Base-by-base conservation (phyloP, 257 asterid species). In the Verbena officinalis region DNA sequence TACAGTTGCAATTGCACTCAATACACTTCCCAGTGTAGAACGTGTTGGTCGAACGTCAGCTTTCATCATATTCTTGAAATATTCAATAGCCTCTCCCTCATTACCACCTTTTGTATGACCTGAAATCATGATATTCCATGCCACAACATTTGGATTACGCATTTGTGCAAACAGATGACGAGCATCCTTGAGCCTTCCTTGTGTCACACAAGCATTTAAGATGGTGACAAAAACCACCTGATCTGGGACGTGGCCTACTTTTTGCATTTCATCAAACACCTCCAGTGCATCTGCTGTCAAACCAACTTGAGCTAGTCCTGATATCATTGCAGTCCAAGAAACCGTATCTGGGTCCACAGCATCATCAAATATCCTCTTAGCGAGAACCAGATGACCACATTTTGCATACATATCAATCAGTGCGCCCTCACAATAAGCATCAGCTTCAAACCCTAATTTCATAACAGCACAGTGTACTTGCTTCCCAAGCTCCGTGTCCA, bases 121-220 rank as follows among this genome's bases (percentile, higher is more conserved):
- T 2, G 99, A 87, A 68, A 93, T 93, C 88, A 93, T 84, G 43
- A 87, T 79, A 77, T 93, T 93, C 95, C 95, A 87, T 1, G 95
- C 97, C 54, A 93, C 81, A 54, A 76, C 87, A 69, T 77, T 81
- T 14, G 88, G 95, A 64, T 67, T 48, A 59, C 75, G 76, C 80
- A 90, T 85, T 69, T 69, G 80, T 10, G 76, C 48, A 68, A 90
- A 93, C 65, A 93, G 60, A 14, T 31, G 62, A 52, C 75, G 20
- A 14, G 99, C 99, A 62, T 68, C 84, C 55, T 77, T 91, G 27
- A 93, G 79, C 76, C 83, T 84, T 55, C 95, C 90, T 33, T 77
- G 89, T 43, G 74, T 68, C 60, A 84, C 81, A 54, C 67, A 90
- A 53, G 90, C 85, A 73, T 76, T 84, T 68, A 93, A 80, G 22